Evolutionary conservation across 495 filamentous ascomycete genomes (phyloP).

Genomic region (Cenococcum geophilum): DNA sequence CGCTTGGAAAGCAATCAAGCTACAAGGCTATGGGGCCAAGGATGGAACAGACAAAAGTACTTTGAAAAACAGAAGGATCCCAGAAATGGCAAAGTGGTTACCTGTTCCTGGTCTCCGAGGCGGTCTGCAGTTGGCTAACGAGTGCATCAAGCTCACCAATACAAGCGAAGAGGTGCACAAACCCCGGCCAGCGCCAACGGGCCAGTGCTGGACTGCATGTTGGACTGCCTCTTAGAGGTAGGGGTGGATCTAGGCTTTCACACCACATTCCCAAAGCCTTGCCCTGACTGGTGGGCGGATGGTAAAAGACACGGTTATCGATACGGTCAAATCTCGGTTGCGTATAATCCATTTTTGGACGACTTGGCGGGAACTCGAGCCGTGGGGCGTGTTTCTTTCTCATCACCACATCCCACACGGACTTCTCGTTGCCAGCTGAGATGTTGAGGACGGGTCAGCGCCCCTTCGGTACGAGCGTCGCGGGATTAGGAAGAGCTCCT

Average conservation of each 20-base stretch:
- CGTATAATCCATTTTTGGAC: slow-evolving; percentile 1
- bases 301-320: background rate
- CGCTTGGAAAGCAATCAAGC: background rate
- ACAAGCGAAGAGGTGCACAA: background rate
- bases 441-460: too few species aligned
- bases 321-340: slow-evolving; percentile 3
- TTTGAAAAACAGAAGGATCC: background rate
- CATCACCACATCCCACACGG: background rate
- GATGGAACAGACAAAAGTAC: slow-evolving; percentile 3
- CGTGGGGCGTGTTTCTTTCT: background rate
- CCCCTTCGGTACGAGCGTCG: too few species aligned
- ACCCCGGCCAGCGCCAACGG: background rate
- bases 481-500: background rate
- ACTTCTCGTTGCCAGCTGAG: background rate
- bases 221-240: background rate
- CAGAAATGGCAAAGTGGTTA: background rate
- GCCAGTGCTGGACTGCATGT: too few species aligned
- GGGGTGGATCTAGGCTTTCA: background rate
- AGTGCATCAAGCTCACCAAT: background rate
- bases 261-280: background rate
- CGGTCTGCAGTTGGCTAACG: background rate
- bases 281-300: background rate
- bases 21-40: background rate
- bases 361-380: background rate
- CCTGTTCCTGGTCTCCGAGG: background rate